Evolutionary conservation across 1,284 basidiomycete genomes (phyloP), one percentile per base, ranked within the genome.

Genomic region (Porogramme epimiltina): DNA sequence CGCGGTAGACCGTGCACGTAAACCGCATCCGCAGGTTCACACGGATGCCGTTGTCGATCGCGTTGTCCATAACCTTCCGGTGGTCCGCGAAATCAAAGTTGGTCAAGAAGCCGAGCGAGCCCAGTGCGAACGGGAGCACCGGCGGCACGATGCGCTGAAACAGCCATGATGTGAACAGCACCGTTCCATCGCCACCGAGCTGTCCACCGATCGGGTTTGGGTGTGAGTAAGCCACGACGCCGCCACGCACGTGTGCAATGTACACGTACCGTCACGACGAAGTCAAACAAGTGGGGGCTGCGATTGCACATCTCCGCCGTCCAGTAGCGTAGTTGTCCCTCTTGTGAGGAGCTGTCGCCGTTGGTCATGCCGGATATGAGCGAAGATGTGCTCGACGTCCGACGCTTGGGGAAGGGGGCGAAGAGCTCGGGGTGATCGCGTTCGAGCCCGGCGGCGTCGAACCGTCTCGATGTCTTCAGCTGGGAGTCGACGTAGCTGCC

Each of bases 11-110:
- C 0, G 96, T 98, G 68, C 96, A 98, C 3, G 95, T 98, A 70
- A 99, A 99, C 10, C 97, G 87, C 97, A 99, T 99, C 48, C 97
- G 89, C 16, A 99, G 79, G 70, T 99, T 99, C 55, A 99, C 95
- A 19, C 96, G 89, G 56, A 99, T 96, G 18, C 97, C 97, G 20
- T 89, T 84, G 65, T 98, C 93, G 56, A 99, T 85, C 13, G 87
- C 93, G 54, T 82, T 87, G 70, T 95, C 92, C 81, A 99, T 89
- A 22, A 95, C 94, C 10, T 84, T 73, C 65, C 86, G 82, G 74
- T 96, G 90, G 65, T 95, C 83, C 36, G 84, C 81, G 67, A 97
- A 99, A 72, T 98, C 94, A 64, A 99, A 99, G 70, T 98, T 98
- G 54, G 97, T 99, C 50, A 99, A 82, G 77, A 99, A 99, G 11